These are phyloP conservation scores for Drechslerella dactyloides DNA, from an alignment of 2,329 filamentous ascomycete genomes.

Conservation along the genomic window DNA sequence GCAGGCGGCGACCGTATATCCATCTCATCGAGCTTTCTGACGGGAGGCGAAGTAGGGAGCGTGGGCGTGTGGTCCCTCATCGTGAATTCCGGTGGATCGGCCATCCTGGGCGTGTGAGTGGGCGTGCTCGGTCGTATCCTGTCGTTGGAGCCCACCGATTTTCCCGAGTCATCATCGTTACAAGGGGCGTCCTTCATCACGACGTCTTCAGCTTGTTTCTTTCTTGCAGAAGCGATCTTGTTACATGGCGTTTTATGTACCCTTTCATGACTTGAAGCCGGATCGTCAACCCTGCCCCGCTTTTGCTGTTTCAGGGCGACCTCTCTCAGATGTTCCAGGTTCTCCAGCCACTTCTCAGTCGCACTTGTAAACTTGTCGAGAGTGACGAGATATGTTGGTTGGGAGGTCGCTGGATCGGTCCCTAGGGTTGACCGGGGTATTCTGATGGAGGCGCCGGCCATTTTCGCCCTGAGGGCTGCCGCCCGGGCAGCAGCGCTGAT, in stretches of 20 bases:
- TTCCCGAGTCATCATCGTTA: constrained; percentile 37
- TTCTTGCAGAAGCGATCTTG: constrained; percentile 45
- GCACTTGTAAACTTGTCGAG: constrained; percentile 43
- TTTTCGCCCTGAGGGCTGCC: constrained; percentile 41
- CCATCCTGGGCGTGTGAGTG: constrained; percentile 22
- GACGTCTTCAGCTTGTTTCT: constrained; percentile 49
- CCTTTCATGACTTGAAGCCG: constrained; percentile 47
- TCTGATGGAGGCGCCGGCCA: constrained; percentile 35
- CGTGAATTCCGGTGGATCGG: neutral
- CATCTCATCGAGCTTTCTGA: constrained; percentile 13
- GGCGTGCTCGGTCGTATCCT: constrained; percentile 45
- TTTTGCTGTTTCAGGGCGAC: constrained; percentile 35
- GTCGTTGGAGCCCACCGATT: constrained; percentile 43
- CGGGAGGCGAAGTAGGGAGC: constrained; percentile 8
- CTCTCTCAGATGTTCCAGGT: constrained; percentile 40
- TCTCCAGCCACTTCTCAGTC: constrained; percentile 41
- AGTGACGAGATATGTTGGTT: constrained; percentile 28
- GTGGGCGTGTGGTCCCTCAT: neutral
- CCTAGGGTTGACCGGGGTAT: constrained; percentile 17
- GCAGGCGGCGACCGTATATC: constrained; percentile 3
- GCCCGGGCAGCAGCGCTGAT: constrained; percentile 42
- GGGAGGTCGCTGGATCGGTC: neutral
- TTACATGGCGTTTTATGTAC: constrained; percentile 51
- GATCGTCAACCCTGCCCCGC: constrained; percentile 18
- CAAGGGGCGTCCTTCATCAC: constrained; percentile 49